These are phyloP conservation scores for Thraustotheca clavata DNA, from an alignment of 352 stramenopile genomes.

Conservation along the genomic window DNA sequence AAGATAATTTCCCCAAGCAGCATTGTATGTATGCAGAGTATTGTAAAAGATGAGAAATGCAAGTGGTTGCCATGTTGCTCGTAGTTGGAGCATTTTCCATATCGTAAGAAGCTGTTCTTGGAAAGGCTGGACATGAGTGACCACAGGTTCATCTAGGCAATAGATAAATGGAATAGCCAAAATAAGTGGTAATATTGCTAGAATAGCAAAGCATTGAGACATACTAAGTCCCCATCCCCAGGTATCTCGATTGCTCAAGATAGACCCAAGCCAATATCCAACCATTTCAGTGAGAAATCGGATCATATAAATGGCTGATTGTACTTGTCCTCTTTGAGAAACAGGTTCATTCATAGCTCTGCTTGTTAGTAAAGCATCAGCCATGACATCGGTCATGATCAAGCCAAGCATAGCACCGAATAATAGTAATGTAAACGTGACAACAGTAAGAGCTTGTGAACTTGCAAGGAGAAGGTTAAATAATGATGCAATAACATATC, in stretches of 20 bases:
- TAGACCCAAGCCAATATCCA: slow-evolving; percentile 54
- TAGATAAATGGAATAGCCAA: slow-evolving; percentile 48
- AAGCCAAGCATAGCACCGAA: slow-evolving; percentile 60
- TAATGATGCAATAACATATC: slow-evolving; percentile 42
- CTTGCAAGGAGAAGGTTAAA: slow-evolving; percentile 46
- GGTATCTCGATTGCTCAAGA: slow-evolving; percentile 43
- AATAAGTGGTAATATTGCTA: slow-evolving; percentile 49
- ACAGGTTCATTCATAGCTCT: slow-evolving; percentile 44
- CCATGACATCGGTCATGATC: slow-evolving; percentile 79
- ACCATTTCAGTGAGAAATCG: slow-evolving; percentile 71
- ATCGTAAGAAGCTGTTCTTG: slow-evolving; percentile 34
- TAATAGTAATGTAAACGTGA: slow-evolving; percentile 59
- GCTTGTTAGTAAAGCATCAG: slow-evolving; percentile 56
- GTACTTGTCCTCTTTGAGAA: slow-evolving; percentile 31
- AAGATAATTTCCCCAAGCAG: slow-evolving; percentile 73
- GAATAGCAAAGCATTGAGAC: slow-evolving; percentile 48
- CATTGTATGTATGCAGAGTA: slow-evolving; percentile 56
- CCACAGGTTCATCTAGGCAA: slow-evolving; percentile 41
- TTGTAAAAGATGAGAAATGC: slow-evolving; percentile 61
- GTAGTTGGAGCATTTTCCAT: slow-evolving; percentile 52
- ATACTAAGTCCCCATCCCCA: slow-evolving; percentile 58
- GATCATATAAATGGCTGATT: slow-evolving; percentile 69
- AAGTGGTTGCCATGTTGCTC: slow-evolving; percentile 68
- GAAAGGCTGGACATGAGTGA: slow-evolving; percentile 26
- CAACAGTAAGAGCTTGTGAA: slow-evolving; percentile 35